Evolutionary conservation across 1,284 basidiomycete species (phyloP).

Genomic region (Fistulina hepatica): DNA sequence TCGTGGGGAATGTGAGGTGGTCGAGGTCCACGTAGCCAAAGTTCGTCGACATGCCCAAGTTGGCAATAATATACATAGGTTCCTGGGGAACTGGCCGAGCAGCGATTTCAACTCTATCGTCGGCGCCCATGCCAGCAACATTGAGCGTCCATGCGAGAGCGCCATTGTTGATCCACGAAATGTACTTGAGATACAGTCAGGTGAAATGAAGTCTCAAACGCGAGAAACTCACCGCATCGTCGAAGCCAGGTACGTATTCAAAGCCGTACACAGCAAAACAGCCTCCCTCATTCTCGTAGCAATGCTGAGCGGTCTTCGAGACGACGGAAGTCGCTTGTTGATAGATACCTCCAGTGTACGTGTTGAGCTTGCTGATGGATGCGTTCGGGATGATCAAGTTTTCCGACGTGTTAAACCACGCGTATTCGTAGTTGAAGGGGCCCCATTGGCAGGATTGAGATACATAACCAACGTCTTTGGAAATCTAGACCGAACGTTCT

Average conservation of each 20-base stretch:
- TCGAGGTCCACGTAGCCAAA: constrained; percentile 41
- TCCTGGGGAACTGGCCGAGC: constrained; percentile 70
- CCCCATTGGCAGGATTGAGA: neutral
- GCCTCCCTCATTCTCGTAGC: constrained; percentile 36
- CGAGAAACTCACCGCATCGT: constrained; percentile 18
- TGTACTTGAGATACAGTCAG: constrained; percentile 52
- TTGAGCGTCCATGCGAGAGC: constrained; percentile 66
- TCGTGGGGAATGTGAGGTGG: constrained; percentile 51
- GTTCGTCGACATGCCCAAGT: constrained; percentile 65
- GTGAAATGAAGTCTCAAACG: constrained; percentile 14
- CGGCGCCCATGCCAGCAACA: constrained; percentile 54
- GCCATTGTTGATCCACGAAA: constrained; percentile 69
- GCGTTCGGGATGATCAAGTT: constrained; percentile 38
- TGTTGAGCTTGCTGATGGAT: constrained; percentile 36
- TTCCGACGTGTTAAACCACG: constrained; percentile 32
- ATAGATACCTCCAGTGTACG: constrained; percentile 42
- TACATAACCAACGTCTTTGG: constrained; percentile 22
- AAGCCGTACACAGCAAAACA: constrained; percentile 24
- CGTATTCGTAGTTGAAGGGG: constrained; percentile 32
- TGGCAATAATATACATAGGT: constrained; percentile 76
- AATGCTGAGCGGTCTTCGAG: constrained; percentile 34
- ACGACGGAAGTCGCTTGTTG: constrained; percentile 56
- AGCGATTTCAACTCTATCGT: constrained; percentile 50
- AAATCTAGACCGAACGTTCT: constrained; percentile 46
- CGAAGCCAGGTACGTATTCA: constrained; percentile 10